Percentiles rank a stretch among this genome's conserved stretches.
phyloP scores from a whole-genome alignment of 306 rosid genomes.

The Begonia masoniana region DNA sequence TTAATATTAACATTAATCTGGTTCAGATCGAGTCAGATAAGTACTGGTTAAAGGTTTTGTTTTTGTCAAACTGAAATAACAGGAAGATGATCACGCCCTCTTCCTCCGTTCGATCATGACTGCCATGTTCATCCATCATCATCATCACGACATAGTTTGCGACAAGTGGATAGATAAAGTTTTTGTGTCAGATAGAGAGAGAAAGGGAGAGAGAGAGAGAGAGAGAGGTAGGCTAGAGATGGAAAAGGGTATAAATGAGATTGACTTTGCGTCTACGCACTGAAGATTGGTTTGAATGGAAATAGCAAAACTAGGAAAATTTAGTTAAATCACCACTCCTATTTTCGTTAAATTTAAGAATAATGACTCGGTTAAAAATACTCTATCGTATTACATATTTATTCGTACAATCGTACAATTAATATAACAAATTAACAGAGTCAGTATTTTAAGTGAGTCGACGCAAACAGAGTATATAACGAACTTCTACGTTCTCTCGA shows the following conservation, averaged over 20 bases:
- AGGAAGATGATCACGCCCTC: slow-evolving; percentile 1
- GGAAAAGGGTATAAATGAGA: slow-evolving; percentile 6
- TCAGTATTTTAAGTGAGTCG: no score
- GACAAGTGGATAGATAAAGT: slow-evolving; percentile 23
- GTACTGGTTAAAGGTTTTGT: not conserved
- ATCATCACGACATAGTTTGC: not conserved
- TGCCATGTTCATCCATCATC: slow-evolving; percentile 1
- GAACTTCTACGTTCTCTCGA: no score
- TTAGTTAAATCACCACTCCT: no score
- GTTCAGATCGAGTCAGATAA: no score
- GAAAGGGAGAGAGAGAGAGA: slow-evolving; percentile 7
- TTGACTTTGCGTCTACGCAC: slow-evolving; percentile 51
- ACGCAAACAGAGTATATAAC: no score
- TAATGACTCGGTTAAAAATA: no score
- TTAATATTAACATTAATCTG: no score
- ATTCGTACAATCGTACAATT: no score
- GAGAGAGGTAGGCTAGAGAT: slow-evolving; percentile 29
- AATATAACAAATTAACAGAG: no score
- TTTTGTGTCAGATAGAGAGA: slow-evolving; percentile 7
- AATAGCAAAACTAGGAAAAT: not conserved
- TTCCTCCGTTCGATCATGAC: slow-evolving; percentile 1
- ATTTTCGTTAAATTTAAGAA: no score
- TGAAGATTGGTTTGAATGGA: slow-evolving; percentile 10
- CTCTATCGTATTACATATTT: no score
- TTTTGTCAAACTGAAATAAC: slow-evolving; percentile 17